Base-by-base conservation (phyloP, 352 stramenopile genomes). In the Phytopythium boreale region DNA sequence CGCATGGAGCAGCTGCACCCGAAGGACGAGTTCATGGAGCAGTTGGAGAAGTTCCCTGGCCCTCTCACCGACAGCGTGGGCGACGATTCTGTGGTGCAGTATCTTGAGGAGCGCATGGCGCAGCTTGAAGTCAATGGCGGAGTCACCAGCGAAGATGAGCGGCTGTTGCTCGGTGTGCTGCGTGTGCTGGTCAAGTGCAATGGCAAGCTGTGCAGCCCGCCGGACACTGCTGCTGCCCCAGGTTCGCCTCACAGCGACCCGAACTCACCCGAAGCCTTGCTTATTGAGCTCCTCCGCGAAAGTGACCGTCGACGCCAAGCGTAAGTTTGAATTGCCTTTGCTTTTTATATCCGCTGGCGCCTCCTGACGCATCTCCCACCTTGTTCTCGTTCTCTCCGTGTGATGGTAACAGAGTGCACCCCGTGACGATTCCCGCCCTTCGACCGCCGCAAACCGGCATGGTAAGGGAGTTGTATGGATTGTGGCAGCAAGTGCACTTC, bases 1-100 rank as follows among this genome's bases (percentile, higher is more conserved):
- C 74, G 73, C 34, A 93, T 96, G 84, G 74, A 89, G 12, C 81
- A 93, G 50, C 63, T 96, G 20, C 82, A 96, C 46, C 80, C 78
- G n/a, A 79, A 77, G 20, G 76, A 93, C 56, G 69, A 67, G n/a
- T 77, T 86, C 15, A 84, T 89, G 44, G 73, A 91, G 31, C 72
- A 89, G 51, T 72, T 96, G 43, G 74, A 90, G 36, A 71, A 72
- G 19, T 96, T 96, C 69, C 88, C 88, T 31, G 88, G 88, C 8
- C 88, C 88, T 4, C 62, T 96, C 29, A 82, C 79, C 20, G 80
- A 91, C 14, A 81, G 79, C 22, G 64, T 87, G 4, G 67, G 73
- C 17, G 84, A 90, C 36, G 81, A 92, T 26, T 59, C 71, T 7
- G 80, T 96, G 60, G 60, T 93, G 67, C 72, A 88, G 59, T 90